Evolutionary conservation across 192 early-diverging fungal genomes (phyloP), one percentile per base, ranked within the genome.

Genomic region (Podila horticola): DNA sequence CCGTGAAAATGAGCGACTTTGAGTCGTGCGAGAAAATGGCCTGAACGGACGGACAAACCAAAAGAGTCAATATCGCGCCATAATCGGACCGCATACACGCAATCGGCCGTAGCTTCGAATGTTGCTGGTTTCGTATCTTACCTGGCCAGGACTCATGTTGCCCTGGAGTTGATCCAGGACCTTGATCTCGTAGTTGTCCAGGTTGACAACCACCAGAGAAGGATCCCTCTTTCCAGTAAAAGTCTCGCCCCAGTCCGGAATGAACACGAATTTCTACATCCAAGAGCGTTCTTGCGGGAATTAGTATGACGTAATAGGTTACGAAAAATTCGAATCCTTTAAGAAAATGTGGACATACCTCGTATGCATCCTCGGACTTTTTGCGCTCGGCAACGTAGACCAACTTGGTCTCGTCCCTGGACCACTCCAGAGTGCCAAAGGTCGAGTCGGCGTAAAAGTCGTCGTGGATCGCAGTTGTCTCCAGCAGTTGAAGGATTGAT

Each of bases 321-420:
- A 50, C 33, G 31, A 0, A 45, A 45, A 45, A 41, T 26, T 60
- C 49, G 62, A 24, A 33, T 74, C 55, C 28, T 36, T 50, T 5
- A 52, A 13, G 6, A 51, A 13, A 20, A 41, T 49, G 38, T 45
- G 41, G 15, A 41, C 15, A 17, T 66, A 70, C 79, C 72, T 85
- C 84, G 30, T 71, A 61, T n/a, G 75, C 67, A 62, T 86, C 82
- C 29, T 86, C 84, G 6, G 67, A 71, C 67, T 85, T 72, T 84
- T 89, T 88, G 30, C 84, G 84, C 82, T 95, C 93, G n/a, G 94
- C 94, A 50, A 90, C 79, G 67, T 95, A 95, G 20, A 90, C 87
- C 28, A 93, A 41, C 11, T 83, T 75, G 28, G 38, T 73, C 74
- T 90, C 90, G 71, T 86, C 82, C 28, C 63, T 62, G 8, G 92